Evolutionary conservation across 441 rosid genomes (phyloP).

Genomic region (Adansonia grandidieri): DNA sequence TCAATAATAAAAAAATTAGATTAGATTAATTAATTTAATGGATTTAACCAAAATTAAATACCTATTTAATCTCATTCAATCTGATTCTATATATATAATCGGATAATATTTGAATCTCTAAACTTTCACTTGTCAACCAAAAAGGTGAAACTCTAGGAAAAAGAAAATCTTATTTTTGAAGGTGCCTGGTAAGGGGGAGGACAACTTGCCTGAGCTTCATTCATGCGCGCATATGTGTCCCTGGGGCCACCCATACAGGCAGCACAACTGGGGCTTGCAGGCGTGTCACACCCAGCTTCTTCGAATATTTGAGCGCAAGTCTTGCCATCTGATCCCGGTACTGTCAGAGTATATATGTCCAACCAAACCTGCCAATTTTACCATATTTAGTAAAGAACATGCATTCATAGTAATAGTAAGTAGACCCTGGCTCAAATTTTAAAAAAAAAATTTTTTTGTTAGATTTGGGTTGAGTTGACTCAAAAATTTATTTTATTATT

Average conservation of each 20-base stretch:
- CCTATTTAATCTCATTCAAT: too few relatives aligned
- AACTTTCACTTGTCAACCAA: not conserved
- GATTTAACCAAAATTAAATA: too few relatives aligned
- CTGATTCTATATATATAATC: too few relatives aligned
- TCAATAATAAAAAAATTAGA: too few relatives aligned
- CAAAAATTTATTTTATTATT: too few relatives aligned
- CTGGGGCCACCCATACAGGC: constrained; percentile 97
- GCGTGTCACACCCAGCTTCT: constrained; percentile 97
- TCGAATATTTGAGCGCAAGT: constrained; percentile 97
- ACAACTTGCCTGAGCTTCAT: constrained; percentile 65
- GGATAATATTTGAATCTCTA: not conserved
- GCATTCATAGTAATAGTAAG: not conserved
- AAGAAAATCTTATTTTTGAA: not conserved
- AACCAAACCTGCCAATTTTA: constrained; percentile 72
- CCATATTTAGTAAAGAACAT: constrained; percentile 18
- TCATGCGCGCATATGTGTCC: constrained; percentile 93
- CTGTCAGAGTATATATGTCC: constrained; percentile 81
- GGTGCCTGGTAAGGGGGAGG: not conserved
- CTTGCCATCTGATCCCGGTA: constrained; percentile 94
- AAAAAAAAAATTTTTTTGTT: too few relatives aligned
- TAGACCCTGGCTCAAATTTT: too few relatives aligned
- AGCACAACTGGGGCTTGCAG: constrained; percentile 92
- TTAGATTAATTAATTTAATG: too few relatives aligned
- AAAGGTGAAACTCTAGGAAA: too few relatives aligned
- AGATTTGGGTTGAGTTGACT: too few relatives aligned